These are phyloP conservation scores for Microbotryum lychnidis-dioicae DNA, from an alignment of 1,284 basidiomycete genomes.

Conservation along the genomic window DNA sequence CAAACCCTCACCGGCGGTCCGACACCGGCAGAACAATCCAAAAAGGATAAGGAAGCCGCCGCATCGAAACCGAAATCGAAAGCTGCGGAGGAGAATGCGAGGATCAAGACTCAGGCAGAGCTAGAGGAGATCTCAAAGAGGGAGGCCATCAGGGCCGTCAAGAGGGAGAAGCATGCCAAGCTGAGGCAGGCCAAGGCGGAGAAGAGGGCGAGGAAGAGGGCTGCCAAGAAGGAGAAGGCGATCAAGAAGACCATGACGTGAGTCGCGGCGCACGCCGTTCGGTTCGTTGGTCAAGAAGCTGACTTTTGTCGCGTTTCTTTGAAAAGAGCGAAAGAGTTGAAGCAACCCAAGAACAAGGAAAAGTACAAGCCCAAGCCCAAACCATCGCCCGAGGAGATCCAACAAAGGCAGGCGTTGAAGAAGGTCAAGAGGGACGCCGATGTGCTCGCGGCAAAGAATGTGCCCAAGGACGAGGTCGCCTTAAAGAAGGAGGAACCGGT, in stretches of 20 bases:
- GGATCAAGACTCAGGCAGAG: conserved; percentile 9
- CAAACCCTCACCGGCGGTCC: conserved; percentile 23
- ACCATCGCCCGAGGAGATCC: neutral
- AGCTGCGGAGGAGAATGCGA: conserved; percentile 1
- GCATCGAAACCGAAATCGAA: neutral
- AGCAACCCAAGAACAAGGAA: no score
- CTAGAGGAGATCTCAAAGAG: conserved; percentile 9
- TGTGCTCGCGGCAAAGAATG: no score
- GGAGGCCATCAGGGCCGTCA: conserved; percentile 15
- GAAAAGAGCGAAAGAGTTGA: neutral
- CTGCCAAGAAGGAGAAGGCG: conserved; percentile 7
- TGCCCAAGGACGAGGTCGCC: conserved; percentile 9
- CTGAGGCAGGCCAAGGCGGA: conserved; percentile 3
- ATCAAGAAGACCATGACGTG: conserved; percentile 6
- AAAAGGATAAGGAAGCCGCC: neutral
- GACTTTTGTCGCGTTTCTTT: neutral
- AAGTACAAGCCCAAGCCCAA: neutral
- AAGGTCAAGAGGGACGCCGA: conserved; percentile 12
- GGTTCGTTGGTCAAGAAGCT: neutral
- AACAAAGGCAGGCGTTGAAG: conserved; percentile 1
- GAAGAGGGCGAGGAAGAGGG: conserved; percentile 10
- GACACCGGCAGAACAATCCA: neutral
- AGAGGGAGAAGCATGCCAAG: conserved; percentile 7
- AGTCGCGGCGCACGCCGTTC: conserved; percentile 1
- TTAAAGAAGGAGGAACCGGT: conserved; percentile 17